Evolutionary conservation across 495 filamentous ascomycete genomes (phyloP), one percentile per base, ranked within the genome.

Genomic region (Aspergillus heteromorphus): DNA sequence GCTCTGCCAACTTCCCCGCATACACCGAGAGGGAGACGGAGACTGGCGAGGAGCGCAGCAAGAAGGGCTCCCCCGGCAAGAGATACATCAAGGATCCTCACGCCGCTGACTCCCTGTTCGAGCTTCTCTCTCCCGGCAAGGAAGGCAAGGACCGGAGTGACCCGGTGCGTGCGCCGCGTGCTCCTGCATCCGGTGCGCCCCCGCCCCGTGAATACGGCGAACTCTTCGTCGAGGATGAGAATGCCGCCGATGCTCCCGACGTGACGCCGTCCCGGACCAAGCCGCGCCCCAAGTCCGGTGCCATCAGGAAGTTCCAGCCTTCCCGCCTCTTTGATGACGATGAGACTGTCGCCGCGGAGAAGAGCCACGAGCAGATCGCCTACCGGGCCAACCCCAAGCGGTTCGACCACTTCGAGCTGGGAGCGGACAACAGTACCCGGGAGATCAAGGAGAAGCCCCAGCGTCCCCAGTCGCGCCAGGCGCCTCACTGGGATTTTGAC

Each of bases 331-430:
- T 90, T 53, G 81, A 84, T 27, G 74, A 75, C 13, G 79, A 87
- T 17, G 79, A 81, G 40, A 58, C 65, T 5, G 61, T 49, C 5
- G 53, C 64, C 11, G 41, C 71, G 27, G 63, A 74, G 20, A 56
- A 56, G 48, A 62, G 72, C 49, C 60, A 71, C 42, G 65, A 75
- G 41, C 71, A 68, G 72, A 77, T 40, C 68, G 76, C 59, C 63
- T 79, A 78, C 73, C 85, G 77, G 74, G 79, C 65, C 62, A 74
- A 92, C 60, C 79, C 89, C 10, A 81, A 82, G 61, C 92, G 88
- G 63, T 97, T 85, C 70, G 72, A 84, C 30, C 92, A 98, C 69
- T 97, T 97, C 65, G 87, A 95, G 51, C 84, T 97, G 65, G 84
- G 79, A 34, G 86, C 87, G 58, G 85, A 84, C 49, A 70, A 72